These are phyloP conservation scores for Ustilago sp. DNA, from an alignment of 1,284 basidiomycete genomes.

Conservation along the genomic window DNA sequence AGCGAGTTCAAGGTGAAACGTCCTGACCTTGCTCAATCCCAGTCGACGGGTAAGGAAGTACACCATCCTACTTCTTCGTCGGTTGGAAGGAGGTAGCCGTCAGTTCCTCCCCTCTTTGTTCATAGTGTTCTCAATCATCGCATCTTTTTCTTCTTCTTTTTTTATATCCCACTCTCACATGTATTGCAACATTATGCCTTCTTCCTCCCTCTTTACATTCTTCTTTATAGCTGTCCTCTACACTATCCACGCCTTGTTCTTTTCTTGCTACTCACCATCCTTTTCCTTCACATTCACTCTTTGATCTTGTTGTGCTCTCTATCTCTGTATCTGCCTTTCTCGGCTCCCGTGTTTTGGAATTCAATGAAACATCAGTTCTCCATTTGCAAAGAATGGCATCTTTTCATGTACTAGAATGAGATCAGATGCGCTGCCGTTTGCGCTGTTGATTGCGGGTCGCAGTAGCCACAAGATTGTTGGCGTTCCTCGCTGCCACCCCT, in stretches of 20 bases:
- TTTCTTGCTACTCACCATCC: background rate
- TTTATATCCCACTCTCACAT: background rate
- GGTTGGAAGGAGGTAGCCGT: constrained; percentile 14
- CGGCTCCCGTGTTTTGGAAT: constrained; percentile 11
- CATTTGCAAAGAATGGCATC: background rate
- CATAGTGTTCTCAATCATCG: background rate
- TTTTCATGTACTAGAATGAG: background rate
- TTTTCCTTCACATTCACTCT: background rate
- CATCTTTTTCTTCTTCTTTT: constrained; percentile 3
- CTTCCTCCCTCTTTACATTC: background rate
- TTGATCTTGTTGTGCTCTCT: constrained; percentile 15
- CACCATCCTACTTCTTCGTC: constrained; percentile 21
- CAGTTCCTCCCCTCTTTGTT: background rate
- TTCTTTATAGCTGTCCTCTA: constrained; percentile 4
- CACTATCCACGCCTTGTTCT: background rate
- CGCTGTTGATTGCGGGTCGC: constrained; percentile 46
- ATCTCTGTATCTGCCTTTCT: constrained; percentile 21
- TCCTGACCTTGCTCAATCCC: constrained; percentile 7
- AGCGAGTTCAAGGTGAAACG: constrained; percentile 66
- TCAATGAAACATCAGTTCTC: constrained; percentile 16
- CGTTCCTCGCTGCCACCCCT: background rate
- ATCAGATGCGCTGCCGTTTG: constrained; percentile 42
- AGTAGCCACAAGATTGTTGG: constrained; percentile 29
- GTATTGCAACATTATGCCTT: background rate
- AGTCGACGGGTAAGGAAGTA: constrained; percentile 22